Conservation (phyloP, 2,329 filamentous ascomycete species). For the Alternaria arborescens region DNA sequence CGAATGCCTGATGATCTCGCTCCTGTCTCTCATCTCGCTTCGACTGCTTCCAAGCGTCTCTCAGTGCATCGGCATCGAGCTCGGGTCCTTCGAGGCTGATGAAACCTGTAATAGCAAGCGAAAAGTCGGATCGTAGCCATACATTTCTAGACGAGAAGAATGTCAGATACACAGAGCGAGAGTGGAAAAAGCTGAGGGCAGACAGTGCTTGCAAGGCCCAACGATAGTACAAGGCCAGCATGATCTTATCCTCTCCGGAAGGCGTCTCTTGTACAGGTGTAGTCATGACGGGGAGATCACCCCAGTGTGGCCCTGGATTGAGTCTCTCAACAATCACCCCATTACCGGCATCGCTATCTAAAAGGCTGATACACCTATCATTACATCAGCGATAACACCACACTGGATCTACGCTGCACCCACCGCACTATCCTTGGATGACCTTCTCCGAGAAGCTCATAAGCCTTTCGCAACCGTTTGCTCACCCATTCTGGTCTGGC, state of each 20-base stretch:
- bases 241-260: conserved; percentile 4
- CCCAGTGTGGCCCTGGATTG: neutral
- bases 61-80: neutral
- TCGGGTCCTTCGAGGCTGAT: conserved; percentile 1
- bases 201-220: conserved; percentile 21
- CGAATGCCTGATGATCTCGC: no score
- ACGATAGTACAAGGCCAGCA: conserved; percentile 18
- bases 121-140: conserved; percentile 17
- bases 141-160: conserved; percentile 11
- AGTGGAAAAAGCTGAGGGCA: conserved; percentile 11
- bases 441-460: neutral
- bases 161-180: conserved; percentile 9
- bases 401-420: no score
- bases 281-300: conserved; percentile 9
- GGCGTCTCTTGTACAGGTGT: neutral
- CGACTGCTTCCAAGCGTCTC: neutral
- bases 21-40: neutral
- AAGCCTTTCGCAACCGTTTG: neutral
- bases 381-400: no score
- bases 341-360: neutral
- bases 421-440: neutral
- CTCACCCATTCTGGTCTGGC: neutral
- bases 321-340: conserved; percentile 10
- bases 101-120: conserved; percentile 17
- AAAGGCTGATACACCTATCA: neutral